Base-by-base conservation (phyloP, 2,329 filamentous ascomycete genomes). In the Penicillium sp. region DNA sequence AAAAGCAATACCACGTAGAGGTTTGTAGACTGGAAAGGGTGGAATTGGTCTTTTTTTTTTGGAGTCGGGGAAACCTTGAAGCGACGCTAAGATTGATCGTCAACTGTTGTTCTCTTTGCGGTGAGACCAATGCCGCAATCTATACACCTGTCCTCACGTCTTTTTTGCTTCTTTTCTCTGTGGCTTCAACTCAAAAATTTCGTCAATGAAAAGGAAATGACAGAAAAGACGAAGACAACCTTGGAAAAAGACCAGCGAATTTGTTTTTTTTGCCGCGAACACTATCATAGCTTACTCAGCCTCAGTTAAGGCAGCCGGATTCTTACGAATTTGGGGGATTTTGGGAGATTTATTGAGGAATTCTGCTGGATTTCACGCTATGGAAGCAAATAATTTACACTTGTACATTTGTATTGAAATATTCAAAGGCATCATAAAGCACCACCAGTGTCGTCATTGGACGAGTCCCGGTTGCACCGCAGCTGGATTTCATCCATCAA, bases 401-500 rank as follows among this genome's bases (percentile, higher is more conserved):
- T 15, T 11, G 8, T n/a, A 15, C 18, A 25, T 3, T 22, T 25
- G 20, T 31, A 35, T 9, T 45, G n/a, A 23, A 18, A 18, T 37
- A 18, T 37, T 37, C 7, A 37, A 42, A 27, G 37, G 27, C 23
- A 51, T 40, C 12, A 49, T 18, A 33, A 23, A 23, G 31, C n/a
- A 35, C 42, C 18, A 6, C 18, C 26, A 7, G n/a, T 22, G 45
- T 47, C 18, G 12, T 47, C 29, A 43, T 45, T 31, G 27, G 29
- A 23, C 43, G 35, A 27, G 18, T 57, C 23, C 22, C 14, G 31
- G 22, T 51, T 44, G 31, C n/a, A 51, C 23, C 53, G 56, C 31
- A 45, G 40, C 20, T 27, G 45, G 23, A 50, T 79, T 64, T 85
- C 81, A 25, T 74, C 66, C 55, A 78, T 69, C 52, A 89, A 75